Percentiles rank a stretch among this genome's conserved stretches.
Evolutionary conservation across 495 filamentous ascomycete species (phyloP).

Genomic region (Neurospora sp.): DNA sequence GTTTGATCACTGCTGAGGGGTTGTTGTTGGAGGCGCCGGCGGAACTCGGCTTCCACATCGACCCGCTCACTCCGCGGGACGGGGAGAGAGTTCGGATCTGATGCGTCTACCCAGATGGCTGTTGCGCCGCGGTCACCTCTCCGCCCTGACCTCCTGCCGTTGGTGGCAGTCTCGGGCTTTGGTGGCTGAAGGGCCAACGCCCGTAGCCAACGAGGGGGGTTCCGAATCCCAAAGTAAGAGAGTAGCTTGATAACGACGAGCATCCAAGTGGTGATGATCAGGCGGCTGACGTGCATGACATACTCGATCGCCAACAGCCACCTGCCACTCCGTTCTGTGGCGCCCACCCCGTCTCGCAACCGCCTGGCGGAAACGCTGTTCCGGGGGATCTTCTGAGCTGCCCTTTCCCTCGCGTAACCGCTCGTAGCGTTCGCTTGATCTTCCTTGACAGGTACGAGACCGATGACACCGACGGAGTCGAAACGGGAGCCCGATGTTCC

Average conservation of each 20-base stretch:
- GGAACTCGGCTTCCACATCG: conserved; percentile 70
- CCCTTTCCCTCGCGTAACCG: conserved; percentile 64
- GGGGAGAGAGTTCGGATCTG: conserved; percentile 23
- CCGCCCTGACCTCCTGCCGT: conserved; percentile 33
- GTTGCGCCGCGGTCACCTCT: not conserved
- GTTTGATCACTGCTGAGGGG: conserved; percentile 8
- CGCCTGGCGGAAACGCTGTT: conserved; percentile 23
- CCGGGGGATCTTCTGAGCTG: conserved; percentile 41
- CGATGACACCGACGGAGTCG: conserved; percentile 41
- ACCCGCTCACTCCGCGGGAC: conserved; percentile 49
- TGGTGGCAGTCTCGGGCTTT: conserved; percentile 19
- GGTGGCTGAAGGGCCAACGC: conserved; percentile 34
- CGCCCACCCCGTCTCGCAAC: conserved; percentile 60
- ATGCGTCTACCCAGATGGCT: conserved; percentile 4
- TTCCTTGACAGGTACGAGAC: conserved; percentile 39
- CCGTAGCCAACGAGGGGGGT: conserved; percentile 53
- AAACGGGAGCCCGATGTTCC: conserved; percentile 33
- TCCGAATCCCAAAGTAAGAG: conserved; percentile 47
- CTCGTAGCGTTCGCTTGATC: conserved; percentile 30
- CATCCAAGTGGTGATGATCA: conserved; percentile 51
- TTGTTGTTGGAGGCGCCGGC: conserved; percentile 38
- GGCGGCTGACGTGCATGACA: conserved; percentile 57
- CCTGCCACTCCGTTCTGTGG: conserved; percentile 59
- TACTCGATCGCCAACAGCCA: conserved; percentile 67
- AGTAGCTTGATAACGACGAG: conserved; percentile 45